phyloP scores from a whole-genome alignment of 2,329 filamentous ascomycete genomes.

The Chrysoporthe cubensis region DNA sequence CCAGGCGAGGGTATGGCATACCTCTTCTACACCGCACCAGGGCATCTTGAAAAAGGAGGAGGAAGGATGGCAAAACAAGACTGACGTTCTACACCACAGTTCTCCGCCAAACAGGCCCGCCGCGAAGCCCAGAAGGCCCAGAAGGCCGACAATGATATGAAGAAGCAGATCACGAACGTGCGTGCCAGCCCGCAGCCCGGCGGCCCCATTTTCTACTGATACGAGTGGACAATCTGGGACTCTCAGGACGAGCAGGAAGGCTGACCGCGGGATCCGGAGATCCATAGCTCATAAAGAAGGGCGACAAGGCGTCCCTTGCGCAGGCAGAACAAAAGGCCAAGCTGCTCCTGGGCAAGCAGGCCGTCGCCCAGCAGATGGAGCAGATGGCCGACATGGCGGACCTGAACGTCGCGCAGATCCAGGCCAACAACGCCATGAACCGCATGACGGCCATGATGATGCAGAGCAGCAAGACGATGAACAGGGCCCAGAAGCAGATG shows the following conservation, averaged over 20 bases:
- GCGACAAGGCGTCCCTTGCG: conserved; percentile 47
- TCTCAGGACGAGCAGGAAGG: not conserved
- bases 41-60: too few species aligned
- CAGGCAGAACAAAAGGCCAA: conserved; percentile 67
- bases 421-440: conserved; percentile 68
- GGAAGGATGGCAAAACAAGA: not conserved
- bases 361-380: conserved; percentile 66
- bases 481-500: conserved; percentile 59
- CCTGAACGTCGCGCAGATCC: conserved; percentile 62
- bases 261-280: not conserved
- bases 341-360: conserved; percentile 64
- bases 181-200: conserved; percentile 12
- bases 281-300: conserved; percentile 58
- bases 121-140: conserved; percentile 64
- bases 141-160: conserved; percentile 63
- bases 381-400: conserved; percentile 68
- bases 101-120: conserved; percentile 65
- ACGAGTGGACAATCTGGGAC: not conserved
- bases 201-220: not conserved
- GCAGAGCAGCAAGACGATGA: conserved; percentile 62
- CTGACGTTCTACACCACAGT: conserved; percentile 39
- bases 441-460: conserved; percentile 68
- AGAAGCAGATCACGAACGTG: conserved; percentile 65
- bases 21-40: not conserved
- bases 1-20: conserved; percentile 54